Evolutionary conservation across 2,329 filamentous ascomycete genomes (phyloP).

Genomic region (Diaporthe sp.): DNA sequence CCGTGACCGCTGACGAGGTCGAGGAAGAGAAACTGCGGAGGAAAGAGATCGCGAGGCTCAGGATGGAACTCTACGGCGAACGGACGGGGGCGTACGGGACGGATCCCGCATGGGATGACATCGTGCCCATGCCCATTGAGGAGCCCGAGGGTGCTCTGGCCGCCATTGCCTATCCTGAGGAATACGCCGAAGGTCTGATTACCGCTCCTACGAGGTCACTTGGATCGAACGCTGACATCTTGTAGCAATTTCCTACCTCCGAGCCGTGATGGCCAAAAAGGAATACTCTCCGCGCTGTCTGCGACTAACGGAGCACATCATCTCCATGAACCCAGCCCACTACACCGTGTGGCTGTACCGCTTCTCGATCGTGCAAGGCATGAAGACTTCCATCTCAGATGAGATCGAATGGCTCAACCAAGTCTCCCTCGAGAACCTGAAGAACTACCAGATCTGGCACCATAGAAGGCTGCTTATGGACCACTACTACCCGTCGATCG

Average conservation of each 20-base stretch:
- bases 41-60: slow-evolving; percentile 65
- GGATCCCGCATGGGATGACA: slow-evolving; percentile 86
- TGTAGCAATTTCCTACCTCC: slow-evolving; percentile 88
- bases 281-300: slow-evolving; percentile 86
- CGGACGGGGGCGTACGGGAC: slow-evolving; percentile 68
- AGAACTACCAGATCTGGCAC: slow-evolving; percentile 99
- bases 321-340: slow-evolving; percentile 93
- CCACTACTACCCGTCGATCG: slow-evolving; percentile 71
- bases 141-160: slow-evolving; percentile 89
- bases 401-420: slow-evolving; percentile 91
- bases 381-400: slow-evolving; percentile 74
- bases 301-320: slow-evolving; percentile 88
- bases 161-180: slow-evolving; percentile 90
- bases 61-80: slow-evolving; percentile 67
- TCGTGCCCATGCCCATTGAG: slow-evolving; percentile 85
- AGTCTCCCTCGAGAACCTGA: slow-evolving; percentile 85
- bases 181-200: slow-evolving; percentile 82
- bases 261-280: slow-evolving; percentile 90
- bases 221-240: slow-evolving; percentile 43
- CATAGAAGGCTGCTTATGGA: slow-evolving; percentile 77
- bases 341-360: slow-evolving; percentile 99
- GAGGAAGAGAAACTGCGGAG: slow-evolving; percentile 62
- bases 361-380: slow-evolving; percentile 79
- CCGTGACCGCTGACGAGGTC: slow-evolving; percentile 56
- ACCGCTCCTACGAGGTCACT: no score